A percentile compares a stretch with the other conserved stretches of the same genome.
Evolutionary conservation across 805 yeast species (phyloP).

Genomic region (Candida ascalaphidarum): DNA sequence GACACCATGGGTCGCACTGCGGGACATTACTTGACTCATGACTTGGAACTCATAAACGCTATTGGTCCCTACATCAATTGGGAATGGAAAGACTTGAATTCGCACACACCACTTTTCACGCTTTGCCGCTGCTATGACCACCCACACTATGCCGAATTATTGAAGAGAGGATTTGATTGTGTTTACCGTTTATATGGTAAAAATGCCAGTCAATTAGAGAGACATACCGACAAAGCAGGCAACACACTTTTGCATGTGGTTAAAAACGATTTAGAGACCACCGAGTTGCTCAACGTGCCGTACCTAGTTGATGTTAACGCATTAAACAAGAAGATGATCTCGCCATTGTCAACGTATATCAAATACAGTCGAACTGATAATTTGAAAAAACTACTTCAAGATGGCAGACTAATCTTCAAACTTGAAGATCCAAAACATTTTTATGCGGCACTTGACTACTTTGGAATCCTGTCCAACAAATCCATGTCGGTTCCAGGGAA

Average conservation of each 20-base stretch:
- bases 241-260: constrained; percentile 73
- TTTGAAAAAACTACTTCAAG: constrained; percentile 40
- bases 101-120: constrained; percentile 73
- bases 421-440: constrained; percentile 23
- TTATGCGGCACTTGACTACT: constrained; percentile 30
- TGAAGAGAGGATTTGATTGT: constrained; percentile 36
- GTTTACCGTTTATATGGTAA: constrained; percentile 36
- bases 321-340: constrained; percentile 45
- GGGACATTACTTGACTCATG: constrained; percentile 68
- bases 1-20: constrained; percentile 53
- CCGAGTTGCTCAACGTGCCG: constrained; percentile 13
- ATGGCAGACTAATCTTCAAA: constrained; percentile 34
- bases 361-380: constrained; percentile 62
- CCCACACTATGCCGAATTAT: constrained; percentile 43
- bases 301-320: constrained; percentile 45
- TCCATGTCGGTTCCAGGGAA: constrained; percentile 8
- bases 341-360: constrained; percentile 67
- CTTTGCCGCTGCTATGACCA: constrained; percentile 79
- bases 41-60: constrained; percentile 37
- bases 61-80: constrained; percentile 63
- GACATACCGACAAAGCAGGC: constrained; percentile 66
- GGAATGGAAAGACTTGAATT: constrained; percentile 53
- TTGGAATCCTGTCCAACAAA: constrained; percentile 24
- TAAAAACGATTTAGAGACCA: constrained; percentile 35
- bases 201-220: constrained; percentile 35